Evolutionary conservation across 495 filamentous ascomycete genomes (phyloP).

Genomic region (Aspergillus diversus): DNA sequence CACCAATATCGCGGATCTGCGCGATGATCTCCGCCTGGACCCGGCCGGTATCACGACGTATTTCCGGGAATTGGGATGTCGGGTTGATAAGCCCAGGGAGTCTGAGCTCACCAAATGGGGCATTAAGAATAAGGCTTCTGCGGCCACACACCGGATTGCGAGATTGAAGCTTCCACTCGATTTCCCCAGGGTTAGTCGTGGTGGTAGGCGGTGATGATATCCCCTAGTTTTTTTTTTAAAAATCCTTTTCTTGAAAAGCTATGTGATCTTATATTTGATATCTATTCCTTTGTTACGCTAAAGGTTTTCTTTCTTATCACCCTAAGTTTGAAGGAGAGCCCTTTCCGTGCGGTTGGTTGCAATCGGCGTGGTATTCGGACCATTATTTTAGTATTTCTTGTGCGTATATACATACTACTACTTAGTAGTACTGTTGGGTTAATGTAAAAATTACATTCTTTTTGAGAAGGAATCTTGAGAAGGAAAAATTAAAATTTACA

Average conservation of each 20-base stretch:
- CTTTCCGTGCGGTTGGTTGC: too few species aligned
- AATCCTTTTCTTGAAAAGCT: neutral
- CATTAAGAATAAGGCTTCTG: constrained; percentile 62
- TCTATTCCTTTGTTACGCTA: neutral
- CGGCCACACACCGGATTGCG: constrained; percentile 62
- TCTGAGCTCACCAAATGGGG: constrained; percentile 46
- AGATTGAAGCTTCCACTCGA: constrained; percentile 76
- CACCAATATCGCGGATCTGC: constrained; percentile 74
- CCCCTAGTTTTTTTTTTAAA: neutral
- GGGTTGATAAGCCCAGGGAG: constrained; percentile 46
- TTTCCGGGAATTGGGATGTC: constrained; percentile 82
- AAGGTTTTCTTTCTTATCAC: neutral
- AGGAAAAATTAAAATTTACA: too few species aligned
- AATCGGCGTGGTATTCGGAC: too few species aligned
- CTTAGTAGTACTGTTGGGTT: too few species aligned
- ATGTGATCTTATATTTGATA: neutral
- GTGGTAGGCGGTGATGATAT: constrained; percentile 27
- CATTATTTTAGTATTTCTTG: too few species aligned
- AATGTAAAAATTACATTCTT: too few species aligned
- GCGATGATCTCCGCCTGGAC: constrained; percentile 78
- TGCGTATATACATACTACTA: too few species aligned
- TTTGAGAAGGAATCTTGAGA: too few species aligned
- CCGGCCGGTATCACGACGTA: constrained; percentile 61
- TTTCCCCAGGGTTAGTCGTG: constrained; percentile 70
- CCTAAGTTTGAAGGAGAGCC: neutral